Evolutionary conservation across 441 rosid species (phyloP).

Genomic region (Gossypium gossypioides): DNA sequence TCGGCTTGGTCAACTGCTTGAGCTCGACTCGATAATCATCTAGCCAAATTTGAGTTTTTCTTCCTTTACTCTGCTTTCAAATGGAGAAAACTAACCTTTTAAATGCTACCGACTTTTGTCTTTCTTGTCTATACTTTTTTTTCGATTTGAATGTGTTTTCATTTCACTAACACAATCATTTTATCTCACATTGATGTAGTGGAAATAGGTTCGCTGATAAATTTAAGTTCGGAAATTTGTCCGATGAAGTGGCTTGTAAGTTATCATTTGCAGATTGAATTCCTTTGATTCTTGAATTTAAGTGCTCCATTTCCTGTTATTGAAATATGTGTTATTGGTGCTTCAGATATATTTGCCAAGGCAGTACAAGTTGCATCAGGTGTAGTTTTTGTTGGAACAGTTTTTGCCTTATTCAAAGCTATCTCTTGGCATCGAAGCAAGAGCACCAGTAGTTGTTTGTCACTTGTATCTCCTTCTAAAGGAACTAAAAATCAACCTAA

Average conservation of each 20-base stretch:
- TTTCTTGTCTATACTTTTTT: background rate
- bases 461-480: constrained; percentile 27
- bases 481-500: constrained; percentile 41
- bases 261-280: constrained; percentile 4
- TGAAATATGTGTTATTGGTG: constrained; percentile 10
- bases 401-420: constrained; percentile 52
- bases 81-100: background rate
- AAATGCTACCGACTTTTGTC: background rate
- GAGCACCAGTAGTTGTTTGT: constrained; percentile 20
- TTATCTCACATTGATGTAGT: constrained; percentile 40
- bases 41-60: background rate
- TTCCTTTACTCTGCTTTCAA: background rate
- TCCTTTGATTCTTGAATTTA: constrained; percentile 9
- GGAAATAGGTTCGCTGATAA: constrained; percentile 47
- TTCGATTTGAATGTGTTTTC: constrained; percentile 5
- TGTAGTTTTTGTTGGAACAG: constrained; percentile 48
- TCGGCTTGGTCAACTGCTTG: no score
- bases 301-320: background rate
- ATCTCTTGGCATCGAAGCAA: constrained; percentile 37
- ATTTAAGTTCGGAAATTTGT: constrained; percentile 33
- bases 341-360: constrained; percentile 50
- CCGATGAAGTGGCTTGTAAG: constrained; percentile 64
- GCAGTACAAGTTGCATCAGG: constrained; percentile 36
- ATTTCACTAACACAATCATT: constrained; percentile 1
- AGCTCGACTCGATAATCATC: no score